These are phyloP conservation scores for Protomyces pachydermus DNA, from an alignment of 1,139 yeast genomes.

Conservation along the genomic window DNA sequence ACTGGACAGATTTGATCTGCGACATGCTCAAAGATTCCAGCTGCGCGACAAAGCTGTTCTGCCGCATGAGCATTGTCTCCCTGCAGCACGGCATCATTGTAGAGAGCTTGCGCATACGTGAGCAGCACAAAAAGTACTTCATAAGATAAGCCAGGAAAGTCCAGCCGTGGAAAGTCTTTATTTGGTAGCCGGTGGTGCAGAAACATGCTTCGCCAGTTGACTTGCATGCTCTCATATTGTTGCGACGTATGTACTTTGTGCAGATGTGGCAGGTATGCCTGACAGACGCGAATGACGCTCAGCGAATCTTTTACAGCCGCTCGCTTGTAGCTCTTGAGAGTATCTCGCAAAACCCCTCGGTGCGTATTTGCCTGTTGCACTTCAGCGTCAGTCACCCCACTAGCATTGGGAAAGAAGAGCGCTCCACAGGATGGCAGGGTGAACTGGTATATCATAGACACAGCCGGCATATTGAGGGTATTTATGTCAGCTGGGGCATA, in stretches of 20 bases:
- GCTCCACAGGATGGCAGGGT: conserved; percentile 20
- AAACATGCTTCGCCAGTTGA: conserved; percentile 19
- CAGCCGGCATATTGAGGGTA: no score
- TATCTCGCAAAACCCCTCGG: conserved; percentile 19
- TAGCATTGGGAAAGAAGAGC: conserved; percentile 2
- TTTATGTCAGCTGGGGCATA: no score
- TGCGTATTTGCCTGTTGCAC: conserved; percentile 5
- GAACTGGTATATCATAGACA: neutral
- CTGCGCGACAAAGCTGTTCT: conserved; percentile 7
- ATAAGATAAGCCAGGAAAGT: conserved; percentile 2
- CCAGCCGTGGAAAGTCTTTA: conserved; percentile 13
- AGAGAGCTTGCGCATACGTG: conserved; percentile 22
- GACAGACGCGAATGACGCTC: conserved; percentile 8
- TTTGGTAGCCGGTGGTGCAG: conserved; percentile 12
- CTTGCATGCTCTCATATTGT: neutral
- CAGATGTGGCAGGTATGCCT: conserved; percentile 16
- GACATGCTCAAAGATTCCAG: conserved; percentile 11
- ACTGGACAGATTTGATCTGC: neutral
- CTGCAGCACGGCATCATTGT: neutral
- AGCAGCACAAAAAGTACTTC: conserved; percentile 17
- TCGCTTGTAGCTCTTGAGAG: conserved; percentile 18
- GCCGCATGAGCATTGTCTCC: neutral
- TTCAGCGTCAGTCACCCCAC: neutral
- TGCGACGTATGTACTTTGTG: neutral
- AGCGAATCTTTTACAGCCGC: conserved; percentile 10